Evolutionary conservation across 768 basidiomycete species (phyloP), one percentile per base, ranked within the genome.

Genomic region (Postia placenta): DNA sequence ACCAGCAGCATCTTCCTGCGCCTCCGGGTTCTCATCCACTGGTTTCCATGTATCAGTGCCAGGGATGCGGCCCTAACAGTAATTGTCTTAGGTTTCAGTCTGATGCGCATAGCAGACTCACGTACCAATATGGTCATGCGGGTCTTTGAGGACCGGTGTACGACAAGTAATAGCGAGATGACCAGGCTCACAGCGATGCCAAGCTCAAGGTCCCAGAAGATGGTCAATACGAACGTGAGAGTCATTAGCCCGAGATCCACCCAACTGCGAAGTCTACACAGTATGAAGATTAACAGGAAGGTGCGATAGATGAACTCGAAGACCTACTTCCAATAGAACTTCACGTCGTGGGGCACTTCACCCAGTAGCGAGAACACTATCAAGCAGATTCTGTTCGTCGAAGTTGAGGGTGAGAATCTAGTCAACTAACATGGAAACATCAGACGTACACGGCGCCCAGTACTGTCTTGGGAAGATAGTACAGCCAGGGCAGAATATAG

Each of bases 1-100:
- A 0, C 93, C 92, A 4, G 85, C 76, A 14, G 83, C 71, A 53
- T 81, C 83, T 68, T 96, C 92, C 56, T 83, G 79, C 0, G 82
- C 87, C 47, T 91, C 89, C 0, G 87, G 83, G 50, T 87, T 84
- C 62, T 96, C 92, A 42, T 86, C 86, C 35, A 99, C 74, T 2
- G 95, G 85, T 54, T 85, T 90, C 92, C 93, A 99, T 47, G 81
- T 69, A 50, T 90, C 81, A 0, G 93, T 95, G 2, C 87, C 88
- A 2, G 91, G 93, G 37, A 97, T 78, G 7, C 87, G 80, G 7
- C 94, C 94, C 87, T 91, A 47, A 33, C 4, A 22, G 7, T 33
- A 15, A 33, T 33, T 15, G 7, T 33, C 40, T 40, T 17, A 47
- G 28, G 20, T 23, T 36, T 40, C 35, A 12, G 30, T 43, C 25